Percentiles rank a stretch among this genome's conserved stretches.
Evolutionary conservation across 768 basidiomycete species (phyloP).

Genomic region (Dacryopinax spathularia): DNA sequence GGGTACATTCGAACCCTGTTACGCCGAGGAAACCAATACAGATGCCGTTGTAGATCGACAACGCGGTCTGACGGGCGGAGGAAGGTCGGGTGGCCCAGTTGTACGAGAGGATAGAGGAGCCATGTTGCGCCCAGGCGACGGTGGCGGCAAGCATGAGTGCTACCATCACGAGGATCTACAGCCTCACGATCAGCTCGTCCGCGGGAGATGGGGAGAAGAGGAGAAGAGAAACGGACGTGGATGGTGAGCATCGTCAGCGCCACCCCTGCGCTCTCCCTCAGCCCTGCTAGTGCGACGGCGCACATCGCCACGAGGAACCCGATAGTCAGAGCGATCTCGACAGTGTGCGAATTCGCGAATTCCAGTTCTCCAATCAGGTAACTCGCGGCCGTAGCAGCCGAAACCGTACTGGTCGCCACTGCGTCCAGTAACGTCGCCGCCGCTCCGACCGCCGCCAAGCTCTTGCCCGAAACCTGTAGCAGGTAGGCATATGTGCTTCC

Average conservation of each 20-base stretch:
- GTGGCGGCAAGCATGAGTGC: conserved; percentile 37
- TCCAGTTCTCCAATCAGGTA: conserved; percentile 52
- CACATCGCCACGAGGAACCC: conserved; percentile 44
- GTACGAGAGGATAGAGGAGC: conserved; percentile 32
- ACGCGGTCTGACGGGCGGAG: conserved; percentile 22
- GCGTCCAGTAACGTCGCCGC: conserved; percentile 58
- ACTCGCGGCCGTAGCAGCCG: conserved; percentile 54
- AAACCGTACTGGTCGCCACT: conserved; percentile 52
- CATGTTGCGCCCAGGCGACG: conserved; percentile 39
- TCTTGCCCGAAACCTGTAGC: conserved; percentile 48
- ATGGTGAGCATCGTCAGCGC: conserved; percentile 43
- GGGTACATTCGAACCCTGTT: conserved; percentile 50
- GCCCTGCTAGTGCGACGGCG: conserved; percentile 39
- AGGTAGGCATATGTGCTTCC: conserved; percentile 62
- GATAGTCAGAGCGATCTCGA: conserved; percentile 36
- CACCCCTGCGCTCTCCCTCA: conserved; percentile 48
- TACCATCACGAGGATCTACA: conserved; percentile 45
- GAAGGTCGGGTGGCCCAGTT: conserved; percentile 40
- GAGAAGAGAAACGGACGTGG: conserved; percentile 35
- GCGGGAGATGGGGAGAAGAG: not conserved
- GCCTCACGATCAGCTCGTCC: not conserved
- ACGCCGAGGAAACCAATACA: conserved; percentile 60
- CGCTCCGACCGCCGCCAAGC: conserved; percentile 49
- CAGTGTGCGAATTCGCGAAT: conserved; percentile 34
- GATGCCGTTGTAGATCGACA: conserved; percentile 47